phyloP scores from a whole-genome alignment of 305 asterid species.

The Petunia hybrid region DNA sequence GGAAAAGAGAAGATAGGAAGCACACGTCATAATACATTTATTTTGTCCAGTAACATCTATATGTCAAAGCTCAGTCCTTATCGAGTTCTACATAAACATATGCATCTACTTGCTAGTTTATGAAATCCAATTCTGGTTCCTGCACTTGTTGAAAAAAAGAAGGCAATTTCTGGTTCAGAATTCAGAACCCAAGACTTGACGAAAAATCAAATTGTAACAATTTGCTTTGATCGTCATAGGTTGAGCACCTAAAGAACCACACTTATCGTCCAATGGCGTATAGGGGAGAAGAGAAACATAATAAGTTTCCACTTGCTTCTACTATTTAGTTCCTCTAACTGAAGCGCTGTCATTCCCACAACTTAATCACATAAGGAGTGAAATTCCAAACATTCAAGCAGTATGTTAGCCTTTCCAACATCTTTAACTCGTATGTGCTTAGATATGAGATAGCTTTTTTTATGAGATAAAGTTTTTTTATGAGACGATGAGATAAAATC shows the following conservation, averaged over 20 bases:
- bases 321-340: background rate
- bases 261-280: background rate
- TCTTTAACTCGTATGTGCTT: no score
- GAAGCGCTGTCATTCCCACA: background rate
- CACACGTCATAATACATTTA: background rate
- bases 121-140: background rate
- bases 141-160: background rate
- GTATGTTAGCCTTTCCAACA: no score
- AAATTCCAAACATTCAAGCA: no score
- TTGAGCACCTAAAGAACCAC: background rate
- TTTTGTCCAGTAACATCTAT: background rate
- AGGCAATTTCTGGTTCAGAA: background rate
- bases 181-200: background rate
- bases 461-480: no score
- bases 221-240: background rate
- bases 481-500: no score
- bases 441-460: no score
- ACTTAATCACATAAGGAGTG: no score
- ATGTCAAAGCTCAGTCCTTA: background rate
- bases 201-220: background rate
- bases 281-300: background rate
- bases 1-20: background rate
- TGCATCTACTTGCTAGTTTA: background rate
- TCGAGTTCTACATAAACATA: background rate
- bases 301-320: background rate